Percentiles rank a stretch among this genome's conserved stretches.
Evolutionary conservation across 2,329 filamentous ascomycete species (phyloP).

Genomic region (Leptographium lundbergii): DNA sequence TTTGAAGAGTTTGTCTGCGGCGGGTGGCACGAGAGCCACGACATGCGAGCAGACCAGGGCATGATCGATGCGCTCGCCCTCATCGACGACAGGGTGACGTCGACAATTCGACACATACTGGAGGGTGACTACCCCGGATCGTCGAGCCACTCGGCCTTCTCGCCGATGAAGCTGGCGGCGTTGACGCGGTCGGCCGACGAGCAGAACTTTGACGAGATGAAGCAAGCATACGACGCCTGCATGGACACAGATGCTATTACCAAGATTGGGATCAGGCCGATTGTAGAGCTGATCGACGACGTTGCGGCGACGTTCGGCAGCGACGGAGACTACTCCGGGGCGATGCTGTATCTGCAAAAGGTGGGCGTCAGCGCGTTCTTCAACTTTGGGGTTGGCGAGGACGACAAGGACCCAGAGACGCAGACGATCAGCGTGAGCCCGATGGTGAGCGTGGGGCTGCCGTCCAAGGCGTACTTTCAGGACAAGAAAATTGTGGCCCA

Average conservation of each 20-base stretch:
- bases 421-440: slow-evolving; percentile 26
- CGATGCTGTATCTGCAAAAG: slow-evolving; percentile 32
- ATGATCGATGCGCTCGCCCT: slow-evolving; percentile 46
- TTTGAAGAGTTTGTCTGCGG: slow-evolving; percentile 38
- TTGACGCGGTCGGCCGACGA: slow-evolving; percentile 34
- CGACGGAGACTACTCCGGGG: slow-evolving; percentile 25
- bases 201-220: slow-evolving; percentile 54
- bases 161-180: slow-evolving; percentile 23
- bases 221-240: slow-evolving; percentile 52
- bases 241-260: slow-evolving; percentile 47
- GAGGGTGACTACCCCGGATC: slow-evolving; percentile 40
- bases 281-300: slow-evolving; percentile 41
- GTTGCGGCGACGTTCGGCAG: slow-evolving; percentile 30
- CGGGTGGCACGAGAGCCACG: slow-evolving; percentile 51
- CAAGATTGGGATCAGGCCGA: slow-evolving; percentile 39
- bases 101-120: slow-evolving; percentile 47
- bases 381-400: slow-evolving; percentile 23
- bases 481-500: slow-evolving; percentile 37
- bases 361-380: slow-evolving; percentile 29
- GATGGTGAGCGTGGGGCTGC: slow-evolving; percentile 42
- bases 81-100: slow-evolving; percentile 48
- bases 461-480: slow-evolving; percentile 48
- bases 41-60: slow-evolving; percentile 51
- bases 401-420: slow-evolving; percentile 27
- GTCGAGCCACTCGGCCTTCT: slow-evolving; percentile 29